These are phyloP conservation scores for Entomortierella parvispora DNA, from an alignment of 192 early-diverging fungal genomes.

Conservation along the genomic window DNA sequence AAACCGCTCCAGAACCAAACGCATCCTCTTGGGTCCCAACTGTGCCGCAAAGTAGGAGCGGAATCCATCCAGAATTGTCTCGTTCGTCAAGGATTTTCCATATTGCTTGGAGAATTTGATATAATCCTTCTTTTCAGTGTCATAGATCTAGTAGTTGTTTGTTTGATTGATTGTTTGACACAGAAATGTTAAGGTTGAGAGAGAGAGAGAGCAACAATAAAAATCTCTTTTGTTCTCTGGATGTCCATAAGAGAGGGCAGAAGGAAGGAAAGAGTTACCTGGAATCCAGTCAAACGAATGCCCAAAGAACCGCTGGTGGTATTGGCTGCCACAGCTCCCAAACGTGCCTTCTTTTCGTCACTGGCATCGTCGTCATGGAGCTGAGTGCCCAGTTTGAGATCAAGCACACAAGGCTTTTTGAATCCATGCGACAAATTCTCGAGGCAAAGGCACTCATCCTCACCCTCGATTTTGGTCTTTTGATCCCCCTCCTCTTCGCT, in stretches of 20 bases:
- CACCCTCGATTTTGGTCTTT: background rate
- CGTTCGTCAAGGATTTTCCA: constrained; percentile 61
- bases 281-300: constrained; percentile 77
- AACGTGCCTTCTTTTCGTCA: constrained; percentile 74
- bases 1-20: constrained; percentile 68
- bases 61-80: constrained; percentile 68
- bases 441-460: constrained; percentile 68
- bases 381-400: constrained; percentile 88
- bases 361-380: constrained; percentile 79
- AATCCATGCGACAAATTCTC: constrained; percentile 82
- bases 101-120: constrained; percentile 59
- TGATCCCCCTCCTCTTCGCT: background rate
- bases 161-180: background rate
- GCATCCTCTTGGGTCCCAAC: constrained; percentile 61
- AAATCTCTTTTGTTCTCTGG: background rate
- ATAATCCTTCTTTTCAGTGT: constrained; percentile 54
- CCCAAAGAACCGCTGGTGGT: constrained; percentile 78
- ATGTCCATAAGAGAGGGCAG: constrained; percentile 13
- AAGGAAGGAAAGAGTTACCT: constrained; percentile 51
- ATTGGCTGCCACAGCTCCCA: constrained; percentile 67
- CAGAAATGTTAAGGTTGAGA: background rate
- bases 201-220: constrained; percentile 1
- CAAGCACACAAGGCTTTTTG: constrained; percentile 79
- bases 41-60: constrained; percentile 67
- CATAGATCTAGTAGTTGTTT: constrained; percentile 56